A percentile compares a stretch with the other conserved stretches of the same genome.
phyloP scores from a whole-genome alignment of 805 yeast genomes.

The Jamesozyma jinghongensis region DNA sequence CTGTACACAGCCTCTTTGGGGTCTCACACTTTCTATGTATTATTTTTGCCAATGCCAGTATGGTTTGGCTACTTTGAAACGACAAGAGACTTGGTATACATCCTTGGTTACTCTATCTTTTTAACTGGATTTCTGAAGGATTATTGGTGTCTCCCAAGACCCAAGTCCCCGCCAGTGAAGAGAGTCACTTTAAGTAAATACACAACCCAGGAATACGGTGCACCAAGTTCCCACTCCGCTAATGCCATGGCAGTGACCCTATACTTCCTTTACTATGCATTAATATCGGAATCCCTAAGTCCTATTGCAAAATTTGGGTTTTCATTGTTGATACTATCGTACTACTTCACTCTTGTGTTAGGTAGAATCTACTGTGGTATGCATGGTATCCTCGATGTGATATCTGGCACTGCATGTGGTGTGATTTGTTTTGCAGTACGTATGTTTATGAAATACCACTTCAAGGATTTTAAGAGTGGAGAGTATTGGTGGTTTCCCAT shows the following conservation, averaged over 20 bases:
- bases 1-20: slow-evolving; percentile 87
- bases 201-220: slow-evolving; percentile 90
- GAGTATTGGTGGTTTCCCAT: slow-evolving; percentile 31
- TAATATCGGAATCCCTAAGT: slow-evolving; percentile 3
- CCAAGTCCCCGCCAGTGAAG: slow-evolving; percentile 83
- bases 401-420: slow-evolving; percentile 61
- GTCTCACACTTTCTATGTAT: slow-evolving; percentile 85
- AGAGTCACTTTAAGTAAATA: slow-evolving; percentile 82
- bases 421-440: slow-evolving; percentile 41
- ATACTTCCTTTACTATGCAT: slow-evolving; percentile 31
- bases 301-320: slow-evolving; percentile 6
- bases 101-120: slow-evolving; percentile 46
- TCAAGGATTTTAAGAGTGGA: slow-evolving; percentile 24
- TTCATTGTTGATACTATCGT: slow-evolving; percentile 29
- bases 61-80: slow-evolving; percentile 66
- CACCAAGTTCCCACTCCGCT: slow-evolving; percentile 88
- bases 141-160: slow-evolving; percentile 83
- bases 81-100: slow-evolving; percentile 68
- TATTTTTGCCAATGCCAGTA: slow-evolving; percentile 74
- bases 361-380: slow-evolving; percentile 95
- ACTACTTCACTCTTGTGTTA: slow-evolving; percentile 55
- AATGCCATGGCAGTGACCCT: slow-evolving; percentile 81
- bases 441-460: slow-evolving; percentile 35
- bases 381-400: slow-evolving; percentile 86
- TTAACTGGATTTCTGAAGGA: slow-evolving; percentile 74